These are phyloP conservation scores for Metarhizium anisopliae DNA, from an alignment of 2,329 filamentous ascomycete species.

Conservation along the genomic window DNA sequence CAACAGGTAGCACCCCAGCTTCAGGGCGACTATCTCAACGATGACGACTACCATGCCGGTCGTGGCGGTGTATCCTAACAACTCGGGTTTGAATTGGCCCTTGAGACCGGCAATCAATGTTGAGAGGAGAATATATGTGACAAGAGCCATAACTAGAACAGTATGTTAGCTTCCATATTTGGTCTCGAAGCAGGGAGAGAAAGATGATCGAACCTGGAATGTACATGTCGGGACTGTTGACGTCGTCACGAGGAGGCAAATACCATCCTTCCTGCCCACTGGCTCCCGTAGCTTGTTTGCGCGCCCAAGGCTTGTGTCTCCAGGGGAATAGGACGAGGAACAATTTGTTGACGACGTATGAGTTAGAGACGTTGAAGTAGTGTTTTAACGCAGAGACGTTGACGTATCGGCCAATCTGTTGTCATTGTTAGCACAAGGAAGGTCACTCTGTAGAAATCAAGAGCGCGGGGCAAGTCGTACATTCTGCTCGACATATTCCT, in stretches of 20 bases:
- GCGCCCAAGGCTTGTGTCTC: conserved; percentile 95
- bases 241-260: conserved; percentile 83
- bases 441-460: too few relatives aligned
- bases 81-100: conserved; percentile 87
- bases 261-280: conserved; percentile 68
- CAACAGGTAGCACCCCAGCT: conserved; percentile 86
- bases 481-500: conserved; percentile 93
- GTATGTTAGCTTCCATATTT: conserved; percentile 13
- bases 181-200: background rate
- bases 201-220: conserved; percentile 52
- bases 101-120: conserved; percentile 83
- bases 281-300: conserved; percentile 68
- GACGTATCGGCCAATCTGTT: conserved; percentile 61
- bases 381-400: conserved; percentile 91
- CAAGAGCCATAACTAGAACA: conserved; percentile 75
- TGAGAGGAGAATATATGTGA: conserved; percentile 93
- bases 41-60: conserved; percentile 75
- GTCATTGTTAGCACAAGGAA: conserved; percentile 8
- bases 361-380: conserved; percentile 99
- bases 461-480: conserved; percentile 40
- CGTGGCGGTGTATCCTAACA: conserved; percentile 82
- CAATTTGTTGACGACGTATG: conserved; percentile 89
- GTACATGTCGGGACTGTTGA: conserved; percentile 99
- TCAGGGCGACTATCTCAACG: conserved; percentile 82
- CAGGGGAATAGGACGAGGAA: conserved; percentile 92